A percentile compares a stretch with the other conserved stretches of the same genome.
Evolutionary conservation across 2,329 filamentous ascomycete genomes (phyloP).

Genomic region (Karstenula rhodostoma): DNA sequence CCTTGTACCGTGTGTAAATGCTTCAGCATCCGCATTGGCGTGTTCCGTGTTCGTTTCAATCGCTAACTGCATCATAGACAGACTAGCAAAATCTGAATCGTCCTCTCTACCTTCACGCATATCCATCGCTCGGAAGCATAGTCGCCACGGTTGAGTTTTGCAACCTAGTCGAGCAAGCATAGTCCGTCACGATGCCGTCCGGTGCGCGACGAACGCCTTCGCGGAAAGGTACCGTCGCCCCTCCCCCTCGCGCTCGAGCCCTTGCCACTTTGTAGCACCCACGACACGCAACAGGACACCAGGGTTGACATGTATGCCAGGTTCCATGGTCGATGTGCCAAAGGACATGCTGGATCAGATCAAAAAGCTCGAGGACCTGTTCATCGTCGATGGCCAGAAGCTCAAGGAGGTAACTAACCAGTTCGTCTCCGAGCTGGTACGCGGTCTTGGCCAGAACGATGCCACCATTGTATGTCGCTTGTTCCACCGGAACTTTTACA

Average conservation of each 20-base stretch:
- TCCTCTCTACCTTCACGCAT: neutral
- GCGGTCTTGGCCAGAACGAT: slow-evolving; percentile 85
- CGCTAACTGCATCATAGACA: slow-evolving; percentile 8
- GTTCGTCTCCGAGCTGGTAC: slow-evolving; percentile 86
- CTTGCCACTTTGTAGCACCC: slow-evolving; percentile 1
- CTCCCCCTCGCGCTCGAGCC: slow-evolving; percentile 11
- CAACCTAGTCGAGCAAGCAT: neutral
- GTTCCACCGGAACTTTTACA: neutral
- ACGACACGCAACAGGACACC: slow-evolving; percentile 16
- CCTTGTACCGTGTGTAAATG: neutral
- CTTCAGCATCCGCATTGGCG: neutral
- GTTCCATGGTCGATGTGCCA: slow-evolving; percentile 90
- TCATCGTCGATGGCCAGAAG: slow-evolving; percentile 79
- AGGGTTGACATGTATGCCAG: slow-evolving; percentile 56
- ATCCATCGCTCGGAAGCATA: neutral
- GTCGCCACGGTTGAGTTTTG: neutral
- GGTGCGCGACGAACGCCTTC: slow-evolving; percentile 71
- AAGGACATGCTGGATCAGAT: slow-evolving; percentile 84
- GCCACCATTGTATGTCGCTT: slow-evolving; percentile 81
- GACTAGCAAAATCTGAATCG: slow-evolving; percentile 3
- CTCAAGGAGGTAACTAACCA: slow-evolving; percentile 91
- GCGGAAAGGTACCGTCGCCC: slow-evolving; percentile 72
- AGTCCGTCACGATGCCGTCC: slow-evolving; percentile 66
- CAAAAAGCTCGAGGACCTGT: slow-evolving; percentile 80
- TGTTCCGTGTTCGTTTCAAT: neutral